Percentiles rank a stretch among this genome's conserved stretches.
phyloP scores from a whole-genome alignment of 1,284 basidiomycete species.

The Prillingera fragicola region DNA sequence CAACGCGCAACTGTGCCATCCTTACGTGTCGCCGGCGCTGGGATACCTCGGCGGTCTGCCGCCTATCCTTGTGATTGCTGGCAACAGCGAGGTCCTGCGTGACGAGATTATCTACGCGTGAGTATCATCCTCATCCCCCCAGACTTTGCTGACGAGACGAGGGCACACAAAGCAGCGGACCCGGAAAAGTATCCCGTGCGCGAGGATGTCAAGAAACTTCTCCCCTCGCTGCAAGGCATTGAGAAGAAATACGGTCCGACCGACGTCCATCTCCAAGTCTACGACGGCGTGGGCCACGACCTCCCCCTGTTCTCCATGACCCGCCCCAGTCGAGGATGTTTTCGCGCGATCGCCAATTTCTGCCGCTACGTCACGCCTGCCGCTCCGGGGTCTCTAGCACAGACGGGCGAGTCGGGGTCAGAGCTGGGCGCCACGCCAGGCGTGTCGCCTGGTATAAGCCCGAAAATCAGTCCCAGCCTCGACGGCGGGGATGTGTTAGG shows the following conservation, averaged over 20 bases:
- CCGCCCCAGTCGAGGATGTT: constrained; percentile 52
- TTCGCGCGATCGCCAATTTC: constrained; percentile 47
- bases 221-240: constrained; percentile 63
- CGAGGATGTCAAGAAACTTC: constrained; percentile 57
- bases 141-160: constrained; percentile 40
- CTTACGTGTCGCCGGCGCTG: constrained; percentile 74
- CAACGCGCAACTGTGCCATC: constrained; percentile 76
- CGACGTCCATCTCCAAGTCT: constrained; percentile 79
- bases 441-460: no score
- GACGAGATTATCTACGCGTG: constrained; percentile 88
- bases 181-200: constrained; percentile 68
- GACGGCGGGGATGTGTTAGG: no score
- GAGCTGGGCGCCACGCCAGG: not conserved
- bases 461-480: no score
- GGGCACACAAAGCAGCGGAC: constrained; percentile 86
- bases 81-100: constrained; percentile 84
- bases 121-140: constrained; percentile 36
- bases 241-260: constrained; percentile 64
- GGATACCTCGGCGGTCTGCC: constrained; percentile 87
- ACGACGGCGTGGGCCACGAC: constrained; percentile 53
- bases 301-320: constrained; percentile 79
- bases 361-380: constrained; percentile 46
- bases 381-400: constrained; percentile 25
- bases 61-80: constrained; percentile 76
- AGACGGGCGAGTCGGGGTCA: not conserved